Evolutionary conservation across 2,329 filamentous ascomycete species (phyloP), one percentile per base, ranked within the genome.

Genomic region (Pseudogymnoascus sp.): DNA sequence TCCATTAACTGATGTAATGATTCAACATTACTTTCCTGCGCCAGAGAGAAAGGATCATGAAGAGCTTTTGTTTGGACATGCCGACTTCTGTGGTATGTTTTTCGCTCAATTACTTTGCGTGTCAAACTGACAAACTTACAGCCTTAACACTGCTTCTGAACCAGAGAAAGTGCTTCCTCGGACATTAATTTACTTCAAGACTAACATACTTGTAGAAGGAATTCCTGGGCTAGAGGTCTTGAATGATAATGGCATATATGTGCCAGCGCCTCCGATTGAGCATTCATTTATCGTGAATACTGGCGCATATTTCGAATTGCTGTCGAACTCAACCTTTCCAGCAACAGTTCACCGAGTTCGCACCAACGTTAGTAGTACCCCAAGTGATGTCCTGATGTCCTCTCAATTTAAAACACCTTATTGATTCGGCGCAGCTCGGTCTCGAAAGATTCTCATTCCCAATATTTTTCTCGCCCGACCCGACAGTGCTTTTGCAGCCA

Each of bases 61-160:
- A 37, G 57, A 59, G 25, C 59, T 63, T 6, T 61, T 64, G 6
- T 61, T 61, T 20, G 28, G 36, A n/a, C 30, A 30, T 58, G 18
- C 18, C 36, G 28, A 33, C 14, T 58, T 37, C 35, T 37, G 35
- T 37, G 35, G 35, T 37, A 37, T 37, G 35, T 37, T 37, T 37
- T 37, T n/a, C 12, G n/a, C 35, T 37, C 35, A n/a, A 37, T 37
- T 37, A 37, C 35, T 37, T 37, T 37, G 35, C 35, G 35, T 37
- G 14, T 37, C 35, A 37, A 37, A n/a, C 35, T 37, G 35, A 37
- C 35, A 37, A 37, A 37, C 35, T n/a, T 37, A 37, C 35, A 37
- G 35, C 35, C 35, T 37, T 37, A 37, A 37, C 35, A 37, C 35
- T 37, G 35, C 35, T 37, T 37, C 35, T 37, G 35, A 37, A 37